phyloP scores from a whole-genome alignment of 768 basidiomycete species.

The Hericium coralloides region DNA sequence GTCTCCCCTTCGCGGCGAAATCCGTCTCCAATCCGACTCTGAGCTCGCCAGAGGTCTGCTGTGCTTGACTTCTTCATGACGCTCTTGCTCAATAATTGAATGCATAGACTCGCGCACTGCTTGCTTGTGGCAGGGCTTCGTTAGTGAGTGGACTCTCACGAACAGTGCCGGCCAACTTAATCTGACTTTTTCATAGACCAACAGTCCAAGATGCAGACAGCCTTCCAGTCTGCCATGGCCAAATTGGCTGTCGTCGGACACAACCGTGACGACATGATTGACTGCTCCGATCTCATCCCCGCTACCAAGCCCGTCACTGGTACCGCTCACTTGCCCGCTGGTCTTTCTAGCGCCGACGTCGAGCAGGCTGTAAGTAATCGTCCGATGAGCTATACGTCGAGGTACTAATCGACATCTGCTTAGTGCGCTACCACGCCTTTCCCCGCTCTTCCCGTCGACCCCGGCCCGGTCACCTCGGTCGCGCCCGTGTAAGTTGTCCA shows the following conservation, averaged over 20 bases:
- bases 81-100: no score
- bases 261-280: constrained; percentile 7
- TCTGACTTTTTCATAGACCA: constrained; percentile 16
- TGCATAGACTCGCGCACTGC: constrained; percentile 20
- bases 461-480: constrained; percentile 25
- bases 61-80: no score
- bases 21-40: constrained; percentile 27
- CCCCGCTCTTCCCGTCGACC: constrained; percentile 24
- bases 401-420: no score
- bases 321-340: constrained; percentile 26
- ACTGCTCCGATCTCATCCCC: constrained; percentile 12
- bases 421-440: constrained; percentile 25
- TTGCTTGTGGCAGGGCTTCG: constrained; percentile 24
- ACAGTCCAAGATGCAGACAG: constrained; percentile 18
- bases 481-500: constrained; percentile 23
- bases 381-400: no score
- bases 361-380: constrained; percentile 13
- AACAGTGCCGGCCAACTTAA: neutral
- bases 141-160: neutral
- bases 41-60: constrained; percentile 16
- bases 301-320: constrained; percentile 18
- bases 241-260: constrained; percentile 25
- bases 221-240: constrained; percentile 21
- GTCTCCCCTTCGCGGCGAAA: constrained; percentile 24
- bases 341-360: constrained; percentile 16